A percentile compares a stretch with the other conserved stretches of the same genome.
Evolutionary conservation across 805 yeast species (phyloP).

Genomic region (Myxozyma monticola): DNA sequence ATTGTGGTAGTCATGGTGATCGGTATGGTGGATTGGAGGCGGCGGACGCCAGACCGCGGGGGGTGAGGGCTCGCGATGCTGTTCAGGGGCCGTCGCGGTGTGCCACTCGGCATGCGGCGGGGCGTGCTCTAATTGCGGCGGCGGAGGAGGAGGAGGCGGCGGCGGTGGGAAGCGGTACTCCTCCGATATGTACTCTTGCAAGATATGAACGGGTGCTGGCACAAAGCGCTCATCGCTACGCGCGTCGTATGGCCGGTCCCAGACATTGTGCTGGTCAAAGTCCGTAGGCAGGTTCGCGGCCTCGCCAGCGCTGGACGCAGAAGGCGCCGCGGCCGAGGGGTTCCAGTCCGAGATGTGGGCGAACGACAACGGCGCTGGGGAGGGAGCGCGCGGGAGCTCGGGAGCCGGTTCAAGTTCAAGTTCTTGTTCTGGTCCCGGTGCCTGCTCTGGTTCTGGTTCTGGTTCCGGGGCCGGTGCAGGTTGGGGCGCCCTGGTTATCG

Average conservation of each 20-base stretch:
- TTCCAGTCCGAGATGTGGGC: slow-evolving; percentile 22
- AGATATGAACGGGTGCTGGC: slow-evolving; percentile 16
- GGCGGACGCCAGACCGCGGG: slow-evolving; percentile 17
- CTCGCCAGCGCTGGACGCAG: slow-evolving; percentile 19
- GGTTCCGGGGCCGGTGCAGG: no score
- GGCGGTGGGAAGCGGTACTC: neutral
- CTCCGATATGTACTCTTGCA: slow-evolving; percentile 6
- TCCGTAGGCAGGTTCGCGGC: slow-evolving; percentile 20
- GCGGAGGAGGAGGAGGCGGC: slow-evolving; percentile 21
- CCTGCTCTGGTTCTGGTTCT: no score
- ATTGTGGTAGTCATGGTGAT: slow-evolving; percentile 2
- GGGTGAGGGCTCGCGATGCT: slow-evolving; percentile 3
- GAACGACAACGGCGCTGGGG: slow-evolving; percentile 13
- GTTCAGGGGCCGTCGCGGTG: neutral
- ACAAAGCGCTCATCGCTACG: slow-evolving; percentile 14
- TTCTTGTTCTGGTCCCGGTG: no score
- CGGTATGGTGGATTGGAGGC: neutral
- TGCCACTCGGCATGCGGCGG: no score
- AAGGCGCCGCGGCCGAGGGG: slow-evolving; percentile 22
- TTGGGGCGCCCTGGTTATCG: no score
- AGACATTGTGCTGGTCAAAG: slow-evolving; percentile 16
- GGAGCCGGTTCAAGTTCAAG: no score
- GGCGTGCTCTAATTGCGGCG: no score
- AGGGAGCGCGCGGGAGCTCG: no score
- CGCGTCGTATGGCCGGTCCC: slow-evolving; percentile 20